A percentile compares a stretch with the other conserved stretches of the same genome.
phyloP scores from a whole-genome alignment of 139 green algal genomes.

The Picochlorum costavermella region DNA sequence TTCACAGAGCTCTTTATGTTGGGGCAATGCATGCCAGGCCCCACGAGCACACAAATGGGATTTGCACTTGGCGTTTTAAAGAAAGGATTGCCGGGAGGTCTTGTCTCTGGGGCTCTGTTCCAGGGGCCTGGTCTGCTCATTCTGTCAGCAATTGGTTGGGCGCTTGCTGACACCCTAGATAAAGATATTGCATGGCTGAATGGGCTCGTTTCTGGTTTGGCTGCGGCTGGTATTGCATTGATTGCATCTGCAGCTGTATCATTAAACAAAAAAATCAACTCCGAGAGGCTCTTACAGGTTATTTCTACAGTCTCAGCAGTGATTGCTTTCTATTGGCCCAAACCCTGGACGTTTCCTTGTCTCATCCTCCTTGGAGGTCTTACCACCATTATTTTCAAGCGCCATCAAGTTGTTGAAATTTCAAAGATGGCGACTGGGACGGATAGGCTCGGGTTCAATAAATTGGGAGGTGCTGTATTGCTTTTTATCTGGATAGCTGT shows the following conservation, averaged over 20 bases:
- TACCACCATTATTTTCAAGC: conserved; percentile 36
- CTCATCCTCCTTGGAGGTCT: conserved; percentile 54
- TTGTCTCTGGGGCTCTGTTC: conserved; percentile 75
- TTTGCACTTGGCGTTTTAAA: conserved; percentile 46
- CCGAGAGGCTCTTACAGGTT: conserved; percentile 22
- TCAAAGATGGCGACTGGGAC: conserved; percentile 21
- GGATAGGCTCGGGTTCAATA: conserved; percentile 52
- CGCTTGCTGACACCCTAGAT: conserved; percentile 45
- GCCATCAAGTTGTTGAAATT: conserved; percentile 30
- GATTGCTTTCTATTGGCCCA: conserved; percentile 64
- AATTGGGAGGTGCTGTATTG: conserved; percentile 38
- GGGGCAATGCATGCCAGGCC: conserved; percentile 79
- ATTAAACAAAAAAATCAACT: conserved; percentile 67
- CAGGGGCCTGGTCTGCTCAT: conserved; percentile 80
- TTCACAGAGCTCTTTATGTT: conserved; percentile 88
- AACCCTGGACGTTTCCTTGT: conserved; percentile 69
- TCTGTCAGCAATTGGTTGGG: conserved; percentile 65
- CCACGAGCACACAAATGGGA: conserved; percentile 67
- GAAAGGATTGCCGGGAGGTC: conserved; percentile 60
- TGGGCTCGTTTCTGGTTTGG: conserved; percentile 36
- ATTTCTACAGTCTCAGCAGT: conserved; percentile 32
- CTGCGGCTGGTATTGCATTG: conserved; percentile 48
- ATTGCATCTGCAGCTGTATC: conserved; percentile 66
- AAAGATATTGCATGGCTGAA: conserved; percentile 39
- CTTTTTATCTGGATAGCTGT: conserved; percentile 50